Base-by-base conservation (phyloP, 2,329 filamentous ascomycete species). In the Lasiodiplodia gonubiensis region DNA sequence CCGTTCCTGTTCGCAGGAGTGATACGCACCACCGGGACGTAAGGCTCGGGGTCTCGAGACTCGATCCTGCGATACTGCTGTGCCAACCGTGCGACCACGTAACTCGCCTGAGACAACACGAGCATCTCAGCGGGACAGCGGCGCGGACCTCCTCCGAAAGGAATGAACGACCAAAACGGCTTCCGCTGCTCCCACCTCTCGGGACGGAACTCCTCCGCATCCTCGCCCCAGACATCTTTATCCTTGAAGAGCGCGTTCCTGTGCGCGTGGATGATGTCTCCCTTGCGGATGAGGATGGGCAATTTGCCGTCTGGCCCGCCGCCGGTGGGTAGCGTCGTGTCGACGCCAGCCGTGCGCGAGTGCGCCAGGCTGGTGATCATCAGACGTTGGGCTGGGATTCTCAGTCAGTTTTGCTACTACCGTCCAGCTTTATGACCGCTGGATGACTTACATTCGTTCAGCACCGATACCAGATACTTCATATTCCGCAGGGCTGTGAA, bases 151-250 rank as follows among this genome's bases (percentile, higher is more conserved):
- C 68, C 68, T 7, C 78, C 78, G 69, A 67, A 59, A 7, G 77
- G 76, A 10, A 78, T 57, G 61, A 74, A 78, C n/a, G 73, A 73
- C 71, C 73, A 79, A 0, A 75, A 74, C 4, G 70, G 69, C 49
- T 67, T 66, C 23, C 63, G 59, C 70, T 73, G 65, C 71, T 77
- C 70, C 78, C 78, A 70, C 73, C 82, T 73, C 68, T 85, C 82
- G 0, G 83, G 83, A 27, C 75, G 74, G 69, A 82, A 84, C 4
- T 78, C 77, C 10, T 80, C 77, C 7, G 78, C 78, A 67, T 85
- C 81, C 6, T 81, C 78, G 4, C 82, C 82, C 53, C 77, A 84
- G 0, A 81, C 77, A 6, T 70, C 69, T 6, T 78, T 77, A 69
- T 83, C 80, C 3, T 77, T 70, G 16, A 79, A 77, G 70, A 79